phyloP scores from a whole-genome alignment of 2,329 filamentous ascomycete species.

The Ceratocystis albifundus region DNA sequence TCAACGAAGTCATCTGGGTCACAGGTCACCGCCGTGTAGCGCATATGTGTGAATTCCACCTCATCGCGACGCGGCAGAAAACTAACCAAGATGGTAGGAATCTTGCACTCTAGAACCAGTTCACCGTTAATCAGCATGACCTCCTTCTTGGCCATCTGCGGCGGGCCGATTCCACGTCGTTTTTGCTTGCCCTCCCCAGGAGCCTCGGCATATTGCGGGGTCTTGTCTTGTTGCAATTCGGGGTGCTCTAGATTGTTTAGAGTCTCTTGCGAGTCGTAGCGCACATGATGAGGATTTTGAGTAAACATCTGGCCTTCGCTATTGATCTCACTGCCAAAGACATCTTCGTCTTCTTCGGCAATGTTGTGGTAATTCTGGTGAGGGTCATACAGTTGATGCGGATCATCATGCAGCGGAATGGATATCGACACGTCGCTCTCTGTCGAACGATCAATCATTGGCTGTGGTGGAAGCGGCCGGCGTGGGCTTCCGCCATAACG shows the following conservation, averaged over 20 bases:
- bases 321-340: conserved; percentile 52
- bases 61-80: conserved; percentile 89
- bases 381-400: conserved; percentile 32
- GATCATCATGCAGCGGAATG: conserved; percentile 46
- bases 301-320: conserved; percentile 19
- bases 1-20: conserved; percentile 88
- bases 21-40: conserved; percentile 96
- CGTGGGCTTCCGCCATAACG: conserved; percentile 79
- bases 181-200: conserved; percentile 66
- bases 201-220: conserved; percentile 33
- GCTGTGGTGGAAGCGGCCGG: conserved; percentile 76
- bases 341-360: conserved; percentile 47
- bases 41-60: conserved; percentile 96
- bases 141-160: conserved; percentile 85
- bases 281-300: conserved; percentile 35
- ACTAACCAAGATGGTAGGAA: conserved; percentile 94
- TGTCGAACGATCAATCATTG: conserved; percentile 53
- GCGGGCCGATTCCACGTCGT: conserved; percentile 71
- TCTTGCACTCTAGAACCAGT: conserved; percentile 95
- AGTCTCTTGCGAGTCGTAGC: conserved; percentile 45
- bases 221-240: conserved; percentile 32
- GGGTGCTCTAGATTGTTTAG: conserved; percentile 37
- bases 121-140: conserved; percentile 96
- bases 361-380: conserved; percentile 32
- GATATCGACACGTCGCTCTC: conserved; percentile 51